Base-by-base conservation (phyloP, 2,329 filamentous ascomycete species). In the Rhytidhysteron rufulum region DNA sequence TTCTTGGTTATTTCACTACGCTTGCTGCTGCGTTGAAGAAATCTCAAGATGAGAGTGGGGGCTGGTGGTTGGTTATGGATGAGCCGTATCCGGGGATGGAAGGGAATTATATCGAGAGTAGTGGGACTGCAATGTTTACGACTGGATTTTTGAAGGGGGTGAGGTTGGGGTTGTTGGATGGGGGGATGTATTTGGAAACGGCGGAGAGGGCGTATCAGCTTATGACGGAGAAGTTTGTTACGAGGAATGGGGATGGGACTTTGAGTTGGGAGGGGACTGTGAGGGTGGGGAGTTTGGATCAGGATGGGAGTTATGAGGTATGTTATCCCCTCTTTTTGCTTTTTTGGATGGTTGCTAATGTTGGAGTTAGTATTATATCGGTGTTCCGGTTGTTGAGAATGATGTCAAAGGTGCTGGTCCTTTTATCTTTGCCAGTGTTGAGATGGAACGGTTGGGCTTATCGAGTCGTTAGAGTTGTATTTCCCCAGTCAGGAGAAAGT, bases 71-170 rank as follows among this genome's bases (percentile, higher is more conserved):
- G 37, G 64, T 81, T 31, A 76, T 81, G 70, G 71, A 70, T 48
- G 66, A 71, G 41, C 58, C 67, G 19, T 72, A 74, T 40, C 67
- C 57, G 8, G 58, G 60, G 5, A 52, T 43, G 29, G 47, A 68
- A 33, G 77, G 76, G 2, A 82, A 83, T 57, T 83, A 78, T 55
- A 73, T 82, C 34, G 77, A 83, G 62, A 76, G 74, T 24, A 79
- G 76, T 22, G 78, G 71, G 6, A 74, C 74, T 2, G 77, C 76
- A 3, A 78, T 82, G 58, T 66, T 66, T 42, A 54, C 60, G 2
- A 64, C 63, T 45, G 53, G 51, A 6, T 62, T 57, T 44, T 44
- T 62, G 42, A 66, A 66, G 53, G 62, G 60, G 11, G 45, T 60
- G 10, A 50, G 62, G 32, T 50, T 52, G 4, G 62, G 62, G 6